Conservation (phyloP, 116 monocot genomes). For the Thalassia testudinum region DNA sequence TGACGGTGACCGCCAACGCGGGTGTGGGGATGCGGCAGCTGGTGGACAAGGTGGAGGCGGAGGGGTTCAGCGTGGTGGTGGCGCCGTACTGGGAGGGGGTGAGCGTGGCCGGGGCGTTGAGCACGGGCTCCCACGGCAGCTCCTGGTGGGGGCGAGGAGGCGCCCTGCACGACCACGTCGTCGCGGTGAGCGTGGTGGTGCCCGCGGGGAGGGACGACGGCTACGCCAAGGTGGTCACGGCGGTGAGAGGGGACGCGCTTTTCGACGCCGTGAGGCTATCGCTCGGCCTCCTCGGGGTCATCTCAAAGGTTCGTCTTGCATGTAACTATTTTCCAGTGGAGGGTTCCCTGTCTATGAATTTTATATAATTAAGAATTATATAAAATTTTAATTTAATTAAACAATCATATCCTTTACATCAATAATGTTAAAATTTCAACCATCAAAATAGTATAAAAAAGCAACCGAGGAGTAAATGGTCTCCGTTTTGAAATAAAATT, state of each 20-base stretch:
- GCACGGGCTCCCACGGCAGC: constrained; percentile 73
- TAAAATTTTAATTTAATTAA: background rate
- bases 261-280: constrained; percentile 43
- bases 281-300: constrained; percentile 49
- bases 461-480: too few relatives aligned
- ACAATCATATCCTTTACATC: background rate
- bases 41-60: constrained; percentile 42
- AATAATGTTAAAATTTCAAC: background rate
- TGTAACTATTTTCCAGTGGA: background rate
- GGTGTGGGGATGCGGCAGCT: constrained; percentile 47
- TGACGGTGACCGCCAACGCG: constrained; percentile 34
- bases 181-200: constrained; percentile 40
- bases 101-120: constrained; percentile 46
- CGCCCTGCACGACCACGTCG: constrained; percentile 55
- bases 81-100: constrained; percentile 79
- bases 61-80: constrained; percentile 44
- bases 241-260: constrained; percentile 9
- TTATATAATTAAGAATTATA: background rate
- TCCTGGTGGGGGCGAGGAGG: constrained; percentile 74
- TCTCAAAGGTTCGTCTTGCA: constrained; percentile 36
- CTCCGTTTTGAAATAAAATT: too few relatives aligned
- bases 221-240: constrained; percentile 33
- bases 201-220: constrained; percentile 28
- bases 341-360: background rate
- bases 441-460: too few relatives aligned